Evolutionary conservation across 2,329 filamentous ascomycete genomes (phyloP), one percentile per base, ranked within the genome.

Genomic region (Colletotrichum tropicale): DNA sequence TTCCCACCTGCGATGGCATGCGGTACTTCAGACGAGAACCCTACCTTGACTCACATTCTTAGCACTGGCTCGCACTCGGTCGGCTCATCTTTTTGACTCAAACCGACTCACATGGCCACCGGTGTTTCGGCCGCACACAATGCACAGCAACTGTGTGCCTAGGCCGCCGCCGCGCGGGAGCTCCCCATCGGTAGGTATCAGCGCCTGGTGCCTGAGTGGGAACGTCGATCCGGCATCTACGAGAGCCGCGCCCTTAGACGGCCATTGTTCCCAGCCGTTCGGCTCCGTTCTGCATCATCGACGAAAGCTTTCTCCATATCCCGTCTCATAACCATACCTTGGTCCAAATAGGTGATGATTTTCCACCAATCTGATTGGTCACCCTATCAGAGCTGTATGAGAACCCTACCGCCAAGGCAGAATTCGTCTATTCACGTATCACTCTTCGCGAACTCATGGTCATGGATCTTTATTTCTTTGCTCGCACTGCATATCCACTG

Each of bases 181-280:
- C 58, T 32, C 48, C 26, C 34, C 21, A 26, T 66, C 67, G 60
- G 58, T 24, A 24, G 43, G 43, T 64, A 26, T 65, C 21, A 24
- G 60, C 61, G 24, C 30, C 36, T 71, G 61, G 55, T 52, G 56
- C 32, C 67, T 48, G 26, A 62, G 38, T 58, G 56, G 70, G 34
- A 38, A 68, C 70, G 62, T 73, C 69, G 68, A 73, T 75, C 70
- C 69, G 64, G 62, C 69, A 73, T 43, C 26, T 62, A 32, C 26
- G 43, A 34, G 32, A 68, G 68, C 56, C 62, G 69, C 61, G 30
- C 69, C 36, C 32, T 66, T 7, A 64, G 36, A 43, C 24, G 8
- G 9, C 24, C 32, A 32, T 26, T 26, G 48, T 38, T 56, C 28
- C 28, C 66, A 64, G 13, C 43, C 67, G 26, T 55, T 16, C 55